A percentile compares a stretch with the other conserved stretches of the same genome.
Conservation (phyloP, 257 asterid genomes). For the Solanum acaule region DNA sequence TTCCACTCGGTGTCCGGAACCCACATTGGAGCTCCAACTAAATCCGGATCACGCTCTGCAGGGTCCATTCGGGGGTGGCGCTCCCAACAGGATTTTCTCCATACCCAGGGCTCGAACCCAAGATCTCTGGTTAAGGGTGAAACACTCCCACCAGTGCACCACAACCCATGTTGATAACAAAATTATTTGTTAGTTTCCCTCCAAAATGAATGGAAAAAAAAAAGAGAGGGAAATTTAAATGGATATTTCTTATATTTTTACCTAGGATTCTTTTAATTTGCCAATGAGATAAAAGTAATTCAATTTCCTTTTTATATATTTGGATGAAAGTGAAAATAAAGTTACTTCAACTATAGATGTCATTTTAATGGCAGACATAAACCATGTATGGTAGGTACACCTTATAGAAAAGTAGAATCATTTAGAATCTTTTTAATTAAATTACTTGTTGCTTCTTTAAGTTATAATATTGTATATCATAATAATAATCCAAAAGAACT, state of each 20-base stretch:
- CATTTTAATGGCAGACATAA: conserved; percentile 62
- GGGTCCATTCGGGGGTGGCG: too few relatives aligned
- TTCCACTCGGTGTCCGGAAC: too few relatives aligned
- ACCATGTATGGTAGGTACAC: conserved; percentile 66
- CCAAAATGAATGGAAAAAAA: neutral
- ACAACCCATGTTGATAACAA: too few relatives aligned
- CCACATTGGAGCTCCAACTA: too few relatives aligned
- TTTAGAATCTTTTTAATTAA: conserved; percentile 39
- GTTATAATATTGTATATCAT: conserved; percentile 9
- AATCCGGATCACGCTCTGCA: too few relatives aligned
- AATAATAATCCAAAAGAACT: conserved; percentile 6
- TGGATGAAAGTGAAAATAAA: conserved; percentile 27
- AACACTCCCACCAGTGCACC: too few relatives aligned
- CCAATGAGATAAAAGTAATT: neutral
- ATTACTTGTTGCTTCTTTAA: conserved; percentile 25
- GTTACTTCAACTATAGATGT: conserved; percentile 32
- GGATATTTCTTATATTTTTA: neutral
- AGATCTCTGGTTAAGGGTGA: too few relatives aligned
- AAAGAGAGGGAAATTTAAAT: neutral
- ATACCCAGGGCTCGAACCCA: too few relatives aligned
- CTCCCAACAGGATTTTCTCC: too few relatives aligned
- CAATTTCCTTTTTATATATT: neutral
- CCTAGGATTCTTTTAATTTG: neutral
- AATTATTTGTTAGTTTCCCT: neutral
- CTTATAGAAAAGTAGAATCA: conserved; percentile 39